phyloP scores from a whole-genome alignment of 805 yeast species.

The Geotrichum ghanense region DNA sequence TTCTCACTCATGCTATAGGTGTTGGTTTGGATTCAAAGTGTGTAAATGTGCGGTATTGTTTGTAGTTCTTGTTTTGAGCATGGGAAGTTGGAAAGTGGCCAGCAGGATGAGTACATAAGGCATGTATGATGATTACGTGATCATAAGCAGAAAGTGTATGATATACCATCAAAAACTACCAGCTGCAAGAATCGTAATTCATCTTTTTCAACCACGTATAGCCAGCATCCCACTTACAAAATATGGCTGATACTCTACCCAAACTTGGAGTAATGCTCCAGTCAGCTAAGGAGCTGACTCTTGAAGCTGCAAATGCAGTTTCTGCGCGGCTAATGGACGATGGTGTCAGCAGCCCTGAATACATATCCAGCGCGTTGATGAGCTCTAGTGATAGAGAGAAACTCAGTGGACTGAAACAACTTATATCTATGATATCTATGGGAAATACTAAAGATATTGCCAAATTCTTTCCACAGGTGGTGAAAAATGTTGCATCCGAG shows the following conservation, averaged over 20 bases:
- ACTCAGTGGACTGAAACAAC: constrained; percentile 46
- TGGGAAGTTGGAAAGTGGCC: too few relatives aligned
- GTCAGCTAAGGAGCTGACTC: constrained; percentile 66
- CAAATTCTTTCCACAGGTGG: constrained; percentile 68
- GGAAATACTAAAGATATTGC: constrained; percentile 31
- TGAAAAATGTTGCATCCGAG: constrained; percentile 70
- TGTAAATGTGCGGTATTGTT: too few relatives aligned
- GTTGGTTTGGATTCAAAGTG: too few relatives aligned
- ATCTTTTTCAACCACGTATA: too few relatives aligned
- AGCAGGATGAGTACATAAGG: too few relatives aligned
- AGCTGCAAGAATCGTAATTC: too few relatives aligned
- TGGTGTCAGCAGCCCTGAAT: constrained; percentile 47
- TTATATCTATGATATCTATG: constrained; percentile 25
- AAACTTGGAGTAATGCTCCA: constrained; percentile 63
- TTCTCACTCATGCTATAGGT: constrained; percentile 18
- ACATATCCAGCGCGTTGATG: constrained; percentile 52
- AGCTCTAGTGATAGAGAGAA: constrained; percentile 60
- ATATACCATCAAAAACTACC: too few relatives aligned
- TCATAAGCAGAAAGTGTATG: too few relatives aligned
- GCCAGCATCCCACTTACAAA: too few relatives aligned
- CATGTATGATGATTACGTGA: too few relatives aligned
- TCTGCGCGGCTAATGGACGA: constrained; percentile 54
- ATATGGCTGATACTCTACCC: constrained; percentile 51
- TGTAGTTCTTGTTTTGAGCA: too few relatives aligned
- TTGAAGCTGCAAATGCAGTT: constrained; percentile 77